Evolutionary conservation across 768 basidiomycete genomes (phyloP), one percentile per base, ranked within the genome.

Genomic region (Royoungia palumana): DNA sequence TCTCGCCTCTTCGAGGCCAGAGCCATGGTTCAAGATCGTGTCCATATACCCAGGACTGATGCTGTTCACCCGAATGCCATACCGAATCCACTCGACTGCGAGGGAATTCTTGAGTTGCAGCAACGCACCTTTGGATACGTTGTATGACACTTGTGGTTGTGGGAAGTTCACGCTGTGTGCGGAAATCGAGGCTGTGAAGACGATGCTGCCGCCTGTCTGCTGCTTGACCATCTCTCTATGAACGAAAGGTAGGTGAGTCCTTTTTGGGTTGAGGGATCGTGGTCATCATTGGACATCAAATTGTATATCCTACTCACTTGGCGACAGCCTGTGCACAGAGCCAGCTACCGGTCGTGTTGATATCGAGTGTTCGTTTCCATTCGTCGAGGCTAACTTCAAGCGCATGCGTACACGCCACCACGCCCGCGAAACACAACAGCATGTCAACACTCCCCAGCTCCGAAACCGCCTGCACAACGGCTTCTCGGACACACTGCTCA

Each of bases 291-390:
- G 30, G 13, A 13, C 47, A 21, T 19, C 32, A 28, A 9, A 30
- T 16, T 6, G 4, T 45, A 9, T 27, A 6, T 20, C 11, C 34
- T 9, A 60, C 57, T 42, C 41, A 71, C 75, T 63, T 72, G 42
- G 66, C 70, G 25, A 69, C 72, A 1, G 72, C 65, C 47, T 74
- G 69, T 9, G 74, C 73, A 46, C 74, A 75, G 41, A 75, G 49
- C 72, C 71, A 75, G 39, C 72, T 72, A 17, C 75, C 76, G 6
- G 71, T 77, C 16, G 69, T 68, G 45, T 75, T 77, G 35, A 73
- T 59, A 38, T 76, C 73, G 21, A 75, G 44, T 6, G 72, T 65
- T 22, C 63, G 58, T 47, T 58, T 63, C 72, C 72, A 77, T 30
- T 70, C 65, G 19, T 64, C 64, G 1, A 64, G 35, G 16, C 36